Conservation (phyloP, 1,139 yeast species). For the Yamadazyma dendronema region DNA sequence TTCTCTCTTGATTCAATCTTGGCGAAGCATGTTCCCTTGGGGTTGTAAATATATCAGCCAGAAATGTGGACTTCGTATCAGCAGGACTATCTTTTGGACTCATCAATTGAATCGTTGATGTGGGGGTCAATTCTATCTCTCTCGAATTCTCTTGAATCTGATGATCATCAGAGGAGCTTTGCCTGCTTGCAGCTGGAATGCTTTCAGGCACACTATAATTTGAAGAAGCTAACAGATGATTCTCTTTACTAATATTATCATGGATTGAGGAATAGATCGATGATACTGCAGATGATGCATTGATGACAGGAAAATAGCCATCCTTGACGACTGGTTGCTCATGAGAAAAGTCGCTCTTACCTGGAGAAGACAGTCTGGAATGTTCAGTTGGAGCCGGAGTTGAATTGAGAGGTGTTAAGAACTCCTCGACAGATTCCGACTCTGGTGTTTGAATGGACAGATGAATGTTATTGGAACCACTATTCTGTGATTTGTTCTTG, state of each 20-base stretch:
- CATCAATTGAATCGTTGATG: conserved; percentile 2
- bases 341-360: no score
- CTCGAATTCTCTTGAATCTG: neutral
- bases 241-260: neutral
- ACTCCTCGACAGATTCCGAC: conserved; percentile 5
- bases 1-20: no score
- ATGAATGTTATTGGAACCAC: no score
- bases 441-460: conserved; percentile 10
- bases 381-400: no score
- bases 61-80: neutral
- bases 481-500: no score
- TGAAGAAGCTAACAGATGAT: neutral
- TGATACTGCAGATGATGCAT: no score
- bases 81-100: conserved; percentile 1
- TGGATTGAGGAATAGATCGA: conserved; percentile 8
- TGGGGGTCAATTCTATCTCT: conserved; percentile 4
- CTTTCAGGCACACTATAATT: neutral
- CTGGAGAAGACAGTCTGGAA: no score
- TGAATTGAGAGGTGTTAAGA: conserved; percentile 8
- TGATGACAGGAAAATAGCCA: no score
- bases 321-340: no score
- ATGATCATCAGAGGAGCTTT: neutral
- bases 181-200: neutral
- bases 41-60: conserved; percentile 1
- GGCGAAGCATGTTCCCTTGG: neutral